Evolutionary conservation across 169 alveolate genomes (phyloP).

Genomic region (Eimeria falciformis): DNA sequence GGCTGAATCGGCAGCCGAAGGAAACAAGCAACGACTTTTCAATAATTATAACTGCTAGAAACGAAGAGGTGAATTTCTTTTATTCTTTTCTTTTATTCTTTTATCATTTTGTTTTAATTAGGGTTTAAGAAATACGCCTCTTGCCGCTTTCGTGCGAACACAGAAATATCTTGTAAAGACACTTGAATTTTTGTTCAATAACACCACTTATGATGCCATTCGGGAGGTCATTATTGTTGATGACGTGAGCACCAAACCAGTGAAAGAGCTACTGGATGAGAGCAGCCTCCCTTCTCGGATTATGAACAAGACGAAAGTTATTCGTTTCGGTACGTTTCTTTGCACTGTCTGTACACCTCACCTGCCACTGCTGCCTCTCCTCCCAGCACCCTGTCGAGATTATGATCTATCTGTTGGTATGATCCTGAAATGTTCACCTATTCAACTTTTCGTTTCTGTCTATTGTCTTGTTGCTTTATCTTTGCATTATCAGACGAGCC

Average conservation of each 20-base stretch:
- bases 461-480: not conserved
- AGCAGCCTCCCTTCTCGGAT: conserved; percentile 75
- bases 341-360: not conserved
- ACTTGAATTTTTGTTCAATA: conserved; percentile 72
- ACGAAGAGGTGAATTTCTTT: conserved; percentile 75
- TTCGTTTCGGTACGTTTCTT: conserved; percentile 46
- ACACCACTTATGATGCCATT: conserved; percentile 76
- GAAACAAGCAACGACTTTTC: conserved; percentile 68
- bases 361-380: too few relatives aligned
- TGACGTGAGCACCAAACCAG: conserved; percentile 73
- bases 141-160: not conserved
- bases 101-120: too few relatives aligned
- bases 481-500: conserved; percentile 53
- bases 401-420: too few relatives aligned
- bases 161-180: conserved; percentile 79
- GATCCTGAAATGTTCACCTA: not conserved
- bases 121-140: too few relatives aligned
- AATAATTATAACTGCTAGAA: conserved; percentile 79
- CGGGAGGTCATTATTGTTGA: conserved; percentile 84
- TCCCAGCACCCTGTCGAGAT: too few relatives aligned
- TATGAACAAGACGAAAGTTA: conserved; percentile 68
- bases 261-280: conserved; percentile 69
- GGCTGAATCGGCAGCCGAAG: conserved; percentile 17
- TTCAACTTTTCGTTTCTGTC: not conserved
- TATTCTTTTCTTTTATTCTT: not conserved